Evolutionary conservation across 495 filamentous ascomycete species (phyloP).

Genomic region (Penicillium canariense): DNA sequence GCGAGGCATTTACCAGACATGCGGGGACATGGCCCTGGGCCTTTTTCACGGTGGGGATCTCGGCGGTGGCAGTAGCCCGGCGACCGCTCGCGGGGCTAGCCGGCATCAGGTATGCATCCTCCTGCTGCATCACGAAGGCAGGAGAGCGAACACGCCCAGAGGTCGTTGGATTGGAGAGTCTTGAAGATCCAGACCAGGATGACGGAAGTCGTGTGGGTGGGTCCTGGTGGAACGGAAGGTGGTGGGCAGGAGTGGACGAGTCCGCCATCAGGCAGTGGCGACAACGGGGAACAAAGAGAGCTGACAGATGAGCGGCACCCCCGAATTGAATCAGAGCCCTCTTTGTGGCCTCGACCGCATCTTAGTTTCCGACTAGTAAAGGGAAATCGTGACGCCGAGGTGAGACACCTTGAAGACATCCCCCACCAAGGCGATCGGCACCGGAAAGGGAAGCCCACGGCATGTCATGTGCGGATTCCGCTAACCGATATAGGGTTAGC

Average conservation of each 20-base stretch:
- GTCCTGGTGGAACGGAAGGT: slow-evolving; percentile 34
- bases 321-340: background rate
- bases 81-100: slow-evolving; percentile 67
- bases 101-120: slow-evolving; percentile 80
- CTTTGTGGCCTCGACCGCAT: background rate
- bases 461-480: slow-evolving; percentile 29
- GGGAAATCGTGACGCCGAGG: background rate
- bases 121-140: slow-evolving; percentile 39
- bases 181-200: slow-evolving; percentile 30
- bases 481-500: slow-evolving; percentile 24
- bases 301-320: background rate
- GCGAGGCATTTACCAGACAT: slow-evolving; percentile 94
- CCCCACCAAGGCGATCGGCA: slow-evolving; percentile 7
- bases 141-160: slow-evolving; percentile 24
- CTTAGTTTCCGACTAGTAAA: background rate
- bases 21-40: slow-evolving; percentile 85
- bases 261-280: slow-evolving; percentile 18
- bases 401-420: background rate
- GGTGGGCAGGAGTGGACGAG: slow-evolving; percentile 12
- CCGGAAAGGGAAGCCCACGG: slow-evolving; percentile 25
- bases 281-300: slow-evolving; percentile 5
- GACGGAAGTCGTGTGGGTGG: slow-evolving; percentile 32
- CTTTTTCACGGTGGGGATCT: slow-evolving; percentile 75
- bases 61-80: slow-evolving; percentile 52
- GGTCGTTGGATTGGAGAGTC: slow-evolving; percentile 27